These are phyloP conservation scores for Echites panduratus DNA, from an alignment of 257 asterid genomes.

Conservation along the genomic window DNA sequence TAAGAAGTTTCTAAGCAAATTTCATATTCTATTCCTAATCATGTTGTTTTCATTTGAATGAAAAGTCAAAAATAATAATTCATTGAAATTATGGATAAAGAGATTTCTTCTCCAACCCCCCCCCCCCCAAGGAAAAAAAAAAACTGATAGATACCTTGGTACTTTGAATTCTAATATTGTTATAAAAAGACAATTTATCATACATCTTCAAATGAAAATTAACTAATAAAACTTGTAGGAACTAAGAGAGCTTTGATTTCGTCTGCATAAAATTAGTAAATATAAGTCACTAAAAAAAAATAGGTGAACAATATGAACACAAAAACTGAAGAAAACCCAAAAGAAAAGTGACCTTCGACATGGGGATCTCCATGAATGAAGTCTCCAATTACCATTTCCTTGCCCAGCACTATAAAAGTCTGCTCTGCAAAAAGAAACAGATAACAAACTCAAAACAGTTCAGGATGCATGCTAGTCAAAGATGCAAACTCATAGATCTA, in stretches of 20 bases:
- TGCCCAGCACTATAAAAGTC: constrained; percentile 84
- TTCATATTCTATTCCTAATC: background rate
- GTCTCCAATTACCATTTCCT: constrained; percentile 57
- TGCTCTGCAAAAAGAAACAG: constrained; percentile 55
- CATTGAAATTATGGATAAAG: background rate
- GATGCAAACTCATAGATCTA: background rate
- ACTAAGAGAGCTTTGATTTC: background rate
- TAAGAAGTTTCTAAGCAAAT: background rate
- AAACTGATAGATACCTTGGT: background rate
- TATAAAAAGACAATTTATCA: background rate
- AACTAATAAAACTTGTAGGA: background rate
- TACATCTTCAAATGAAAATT: background rate
- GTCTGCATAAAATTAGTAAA: background rate
- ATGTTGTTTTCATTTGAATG: background rate
- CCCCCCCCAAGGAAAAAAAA: too few relatives aligned
- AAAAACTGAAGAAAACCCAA: background rate
- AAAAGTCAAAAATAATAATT: background rate
- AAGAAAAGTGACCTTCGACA: constrained; percentile 48
- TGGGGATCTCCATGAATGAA: constrained; percentile 71
- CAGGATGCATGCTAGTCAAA: background rate
- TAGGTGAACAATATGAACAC: background rate
- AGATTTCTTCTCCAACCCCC: background rate
- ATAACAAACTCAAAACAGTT: background rate
- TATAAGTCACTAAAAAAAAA: background rate
- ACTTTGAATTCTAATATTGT: background rate